A percentile compares a stretch with the other conserved stretches of the same genome.
phyloP scores from a whole-genome alignment of 2,329 filamentous ascomycete genomes.

The Monosporascus sp. region DNA sequence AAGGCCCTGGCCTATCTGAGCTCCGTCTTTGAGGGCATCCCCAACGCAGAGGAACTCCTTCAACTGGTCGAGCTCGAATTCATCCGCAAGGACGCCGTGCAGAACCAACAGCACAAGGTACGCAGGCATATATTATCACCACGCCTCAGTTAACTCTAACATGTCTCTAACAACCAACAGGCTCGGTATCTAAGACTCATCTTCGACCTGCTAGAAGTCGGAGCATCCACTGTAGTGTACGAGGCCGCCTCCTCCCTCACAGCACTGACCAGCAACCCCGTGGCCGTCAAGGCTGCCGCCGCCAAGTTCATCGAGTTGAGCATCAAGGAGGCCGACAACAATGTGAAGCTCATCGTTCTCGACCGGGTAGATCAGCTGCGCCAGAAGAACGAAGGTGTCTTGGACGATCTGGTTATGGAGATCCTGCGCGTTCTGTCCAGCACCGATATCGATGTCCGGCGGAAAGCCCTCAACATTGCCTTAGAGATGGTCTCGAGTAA shows the following conservation, averaged over 20 bases:
- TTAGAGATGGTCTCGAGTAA: conserved; percentile 98
- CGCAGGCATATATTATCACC: conserved; percentile 13
- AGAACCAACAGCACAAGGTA: conserved; percentile 92
- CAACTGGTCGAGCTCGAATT: conserved; percentile 95
- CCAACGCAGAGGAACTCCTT: conserved; percentile 88
- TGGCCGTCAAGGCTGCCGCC: conserved; percentile 94
- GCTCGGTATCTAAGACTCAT: conserved; percentile 90
- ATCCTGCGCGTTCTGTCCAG: conserved; percentile 91
- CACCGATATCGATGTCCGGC: conserved; percentile 90
- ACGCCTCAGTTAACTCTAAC: not conserved
- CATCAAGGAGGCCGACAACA: conserved; percentile 98
- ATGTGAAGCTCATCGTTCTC: conserved; percentile 96
- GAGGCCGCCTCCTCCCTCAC: conserved; percentile 95
- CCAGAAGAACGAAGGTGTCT: conserved; percentile 80
- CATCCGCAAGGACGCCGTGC: conserved; percentile 93
- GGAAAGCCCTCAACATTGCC: conserved; percentile 83
- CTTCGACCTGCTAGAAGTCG: conserved; percentile 91
- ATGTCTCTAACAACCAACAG: conserved; percentile 37
- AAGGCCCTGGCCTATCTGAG: conserved; percentile 85
- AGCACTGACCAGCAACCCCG: conserved; percentile 89
- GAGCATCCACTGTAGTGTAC: conserved; percentile 91
- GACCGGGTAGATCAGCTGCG: conserved; percentile 87
- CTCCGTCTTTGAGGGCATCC: conserved; percentile 85
- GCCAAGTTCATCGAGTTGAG: conserved; percentile 94
- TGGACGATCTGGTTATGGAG: conserved; percentile 96